These are phyloP conservation scores for Mentha longifolia DNA, from an alignment of 257 asterid species.

Conservation along the genomic window DNA sequence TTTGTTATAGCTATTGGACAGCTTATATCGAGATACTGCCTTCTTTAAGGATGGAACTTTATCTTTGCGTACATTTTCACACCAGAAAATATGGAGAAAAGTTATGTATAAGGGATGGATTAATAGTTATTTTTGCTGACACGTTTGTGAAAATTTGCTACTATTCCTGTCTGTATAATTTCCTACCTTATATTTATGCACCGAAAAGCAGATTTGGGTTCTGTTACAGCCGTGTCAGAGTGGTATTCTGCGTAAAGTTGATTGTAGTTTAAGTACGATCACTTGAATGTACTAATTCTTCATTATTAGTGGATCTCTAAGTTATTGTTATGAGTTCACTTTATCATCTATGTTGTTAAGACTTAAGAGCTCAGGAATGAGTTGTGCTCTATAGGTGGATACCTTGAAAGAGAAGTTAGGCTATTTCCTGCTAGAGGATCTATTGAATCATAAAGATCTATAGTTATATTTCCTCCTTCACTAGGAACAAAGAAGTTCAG, in stretches of 20 bases:
- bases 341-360: background rate
- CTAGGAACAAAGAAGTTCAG: constrained; percentile 15
- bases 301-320: background rate
- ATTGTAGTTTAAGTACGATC: background rate
- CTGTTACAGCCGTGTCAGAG: background rate
- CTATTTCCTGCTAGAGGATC: constrained; percentile 19
- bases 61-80: constrained; percentile 13
- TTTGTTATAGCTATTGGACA: constrained; percentile 13
- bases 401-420: constrained; percentile 6
- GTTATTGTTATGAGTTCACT: constrained; percentile 13
- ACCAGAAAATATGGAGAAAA: constrained; percentile 1
- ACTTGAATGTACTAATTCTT: constrained; percentile 7
- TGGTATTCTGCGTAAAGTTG: background rate
- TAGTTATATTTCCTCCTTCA: constrained; percentile 2
- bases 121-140: background rate
- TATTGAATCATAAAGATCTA: constrained; percentile 7
- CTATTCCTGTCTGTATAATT: background rate
- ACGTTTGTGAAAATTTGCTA: background rate
- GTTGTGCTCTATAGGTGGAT: constrained; percentile 19
- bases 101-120: background rate
- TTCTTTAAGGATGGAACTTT: constrained; percentile 26
- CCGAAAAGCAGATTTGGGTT: background rate
- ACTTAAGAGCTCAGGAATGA: background rate
- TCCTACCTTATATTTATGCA: constrained; percentile 13
- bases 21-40: constrained; percentile 18